Conservation (phyloP, 306 rosid species). For the Rosa chinensis region DNA sequence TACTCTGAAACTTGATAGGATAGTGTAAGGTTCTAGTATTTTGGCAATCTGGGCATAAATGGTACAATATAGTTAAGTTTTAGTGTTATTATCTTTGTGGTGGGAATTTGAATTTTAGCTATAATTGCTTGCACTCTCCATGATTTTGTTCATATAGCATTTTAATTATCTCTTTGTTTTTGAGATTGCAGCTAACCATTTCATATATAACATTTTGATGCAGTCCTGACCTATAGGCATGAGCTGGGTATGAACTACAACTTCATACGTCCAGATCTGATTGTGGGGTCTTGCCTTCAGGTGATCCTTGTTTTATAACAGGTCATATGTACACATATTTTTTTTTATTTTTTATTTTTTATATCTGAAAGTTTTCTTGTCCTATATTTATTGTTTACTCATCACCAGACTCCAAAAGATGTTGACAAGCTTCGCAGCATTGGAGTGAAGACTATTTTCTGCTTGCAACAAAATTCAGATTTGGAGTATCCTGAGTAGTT, state of each 20-base stretch:
- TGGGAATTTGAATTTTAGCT: not conserved
- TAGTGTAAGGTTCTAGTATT: not conserved
- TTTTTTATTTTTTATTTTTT: constrained; percentile 19
- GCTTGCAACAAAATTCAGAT: constrained; percentile 88
- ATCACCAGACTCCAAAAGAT: constrained; percentile 72
- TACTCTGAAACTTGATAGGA: not conserved
- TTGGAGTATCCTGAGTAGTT: constrained; percentile 72
- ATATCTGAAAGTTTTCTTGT: constrained; percentile 12
- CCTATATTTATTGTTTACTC: constrained; percentile 24
- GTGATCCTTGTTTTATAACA: constrained; percentile 39
- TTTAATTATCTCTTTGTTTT: constrained; percentile 11
- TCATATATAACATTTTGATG: constrained; percentile 33
- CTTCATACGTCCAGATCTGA: constrained; percentile 84
- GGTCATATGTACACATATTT: constrained; percentile 6
- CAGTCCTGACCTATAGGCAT: constrained; percentile 94
- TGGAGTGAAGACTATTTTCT: constrained; percentile 94
- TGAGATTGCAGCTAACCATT: constrained; percentile 11
- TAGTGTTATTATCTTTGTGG: not conserved
- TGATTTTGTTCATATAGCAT: not conserved
- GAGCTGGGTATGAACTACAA: constrained; percentile 90
- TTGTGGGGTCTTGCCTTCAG: constrained; percentile 98
- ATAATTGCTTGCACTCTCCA: constrained; percentile 1
- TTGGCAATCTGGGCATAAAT: not conserved
- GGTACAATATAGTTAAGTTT: not conserved
- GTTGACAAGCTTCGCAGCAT: constrained; percentile 80